Base-by-base conservation (phyloP, 768 basidiomycete species). In the Podaxis carcinomalis region DNA sequence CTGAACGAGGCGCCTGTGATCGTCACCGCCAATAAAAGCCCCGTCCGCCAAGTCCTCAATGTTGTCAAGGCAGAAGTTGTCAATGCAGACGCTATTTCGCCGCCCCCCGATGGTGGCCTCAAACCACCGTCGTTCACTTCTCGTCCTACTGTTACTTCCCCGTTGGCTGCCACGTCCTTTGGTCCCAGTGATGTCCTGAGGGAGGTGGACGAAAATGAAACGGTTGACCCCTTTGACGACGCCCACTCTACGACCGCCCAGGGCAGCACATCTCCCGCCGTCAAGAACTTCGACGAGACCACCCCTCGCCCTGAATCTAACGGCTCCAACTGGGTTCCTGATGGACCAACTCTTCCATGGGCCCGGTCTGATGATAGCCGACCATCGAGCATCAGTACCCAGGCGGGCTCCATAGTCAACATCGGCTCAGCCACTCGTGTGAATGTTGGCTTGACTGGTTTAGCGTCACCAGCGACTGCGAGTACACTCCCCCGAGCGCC, bases 1-100 rank as follows among this genome's bases (percentile, higher is more conserved):
- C 75, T 92, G 62, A 85, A 87, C 67, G 91, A 93, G 70, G 85
- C 89, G 0, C 90, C 91, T 23, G 86, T 88, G 77, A 93, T 93
- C 66, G 83, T 93, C 63, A 90, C 89, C 0, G 84, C 89, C 28
- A 79, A 77, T 27, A 86, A 83, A 62, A 79, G 83, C 32, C 76
- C 80, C 51, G 83, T 90, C 67, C 80, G 88, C 51, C 87, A 90
- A 66, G 88, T 92, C 5, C 73, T 90, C 44, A 89, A 89, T 36
- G 84, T 90, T 39, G 86, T 86, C 51, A 90, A 87, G 72, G 89
- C 92, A 32, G 89, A 90, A 69, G 87, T 93, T 36, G 85, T 93
- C 63, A 87, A 80, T 62, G 79, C 89, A 2, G 81, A 80, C 16
- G 70, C 77, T 27, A 68, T 74, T 13, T 71, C 75, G 4, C 68